Base-by-base conservation (phyloP, 2,329 filamentous ascomycete species). In the Nigrospora osmanthi region DNA sequence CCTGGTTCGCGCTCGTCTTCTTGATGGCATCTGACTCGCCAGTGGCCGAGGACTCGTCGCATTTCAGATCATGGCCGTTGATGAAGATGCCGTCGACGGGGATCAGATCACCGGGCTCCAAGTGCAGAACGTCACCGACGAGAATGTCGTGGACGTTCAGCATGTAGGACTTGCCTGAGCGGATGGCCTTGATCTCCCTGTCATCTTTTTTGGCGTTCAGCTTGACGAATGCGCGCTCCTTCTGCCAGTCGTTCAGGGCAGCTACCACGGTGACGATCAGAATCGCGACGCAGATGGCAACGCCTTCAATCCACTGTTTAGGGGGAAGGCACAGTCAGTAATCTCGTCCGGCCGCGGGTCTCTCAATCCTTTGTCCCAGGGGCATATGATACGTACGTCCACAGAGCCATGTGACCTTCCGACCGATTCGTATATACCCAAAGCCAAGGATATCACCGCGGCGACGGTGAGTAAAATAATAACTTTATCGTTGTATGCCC, bases 401-500 rank as follows among this genome's bases (percentile, higher is more conserved):
- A 64, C 68, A 4, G 66, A 64, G 2, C 54, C 53, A 39, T 69
- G 67, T 40, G 68, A 44, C 49, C 69, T 54, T 16, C 73, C 73
- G 13, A 83, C 70, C 0, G 80, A 78, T 58, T 85, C 76, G 54
- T 88, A 89, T 2, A 89, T 66, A 11, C 85, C 84, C 11, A 89
- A 68, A 10, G 79, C 80, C 9, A 88, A 64, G 1, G 83, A 88
- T 11, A 88, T 72, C 11, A 81, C 67, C 2, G 84, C 85, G 11
- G 84, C 84, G 33, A 80, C 71, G 0, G 82, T 84, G 47, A 88
- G 66, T 6, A 88, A 65, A 35, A 88, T 82, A 35, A 89, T 74
- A 33, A 88, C 80, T 51, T 84, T 85, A 62, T 88, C 85, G 52
- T 87, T 84, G 60, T 85, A 86, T 3, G 83, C 81, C 49, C 76